Conservation (phyloP, 2,329 filamentous ascomycete species). For the Ilyonectria sp. region DNA sequence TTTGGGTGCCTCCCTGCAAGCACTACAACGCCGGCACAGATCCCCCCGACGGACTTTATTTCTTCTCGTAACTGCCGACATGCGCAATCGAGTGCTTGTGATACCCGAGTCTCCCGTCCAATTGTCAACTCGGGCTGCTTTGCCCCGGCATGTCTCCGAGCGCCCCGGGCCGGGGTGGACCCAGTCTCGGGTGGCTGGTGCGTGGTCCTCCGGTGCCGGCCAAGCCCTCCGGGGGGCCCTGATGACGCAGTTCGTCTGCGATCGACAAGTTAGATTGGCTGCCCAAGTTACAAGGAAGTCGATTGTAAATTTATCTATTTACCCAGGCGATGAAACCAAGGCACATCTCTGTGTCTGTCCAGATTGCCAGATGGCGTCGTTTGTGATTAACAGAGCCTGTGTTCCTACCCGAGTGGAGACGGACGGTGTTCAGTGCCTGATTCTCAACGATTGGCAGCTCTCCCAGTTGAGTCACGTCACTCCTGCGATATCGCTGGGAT, state of each 20-base stretch:
- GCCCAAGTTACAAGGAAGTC: neutral
- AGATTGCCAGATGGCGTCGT: neutral
- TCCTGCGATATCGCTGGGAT: conserved; percentile 27
- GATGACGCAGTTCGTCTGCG: neutral
- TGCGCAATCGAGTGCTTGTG: conserved; percentile 17
- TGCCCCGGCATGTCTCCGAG: conserved; percentile 21
- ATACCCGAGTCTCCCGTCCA: conserved; percentile 3
- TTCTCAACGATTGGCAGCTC: neutral
- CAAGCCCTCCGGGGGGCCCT: neutral
- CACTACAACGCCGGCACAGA: neutral
- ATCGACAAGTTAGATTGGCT: neutral
- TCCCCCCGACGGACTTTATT: conserved; percentile 4
- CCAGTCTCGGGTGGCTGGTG: conserved; percentile 23
- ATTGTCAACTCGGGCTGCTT: neutral
- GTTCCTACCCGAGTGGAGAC: conserved; percentile 8
- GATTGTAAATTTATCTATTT: neutral
- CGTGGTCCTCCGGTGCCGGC: conserved; percentile 19
- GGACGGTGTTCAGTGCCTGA: neutral
- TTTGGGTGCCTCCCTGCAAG: neutral
- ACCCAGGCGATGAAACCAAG: neutral
- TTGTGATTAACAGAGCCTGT: neutral
- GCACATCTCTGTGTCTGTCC: neutral
- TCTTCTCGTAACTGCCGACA: conserved; percentile 11
- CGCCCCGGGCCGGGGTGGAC: conserved; percentile 23
- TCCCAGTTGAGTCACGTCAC: conserved; percentile 11